Evolutionary conservation across 345 rosid genomes (phyloP).

Genomic region (Murraya koenigii): DNA sequence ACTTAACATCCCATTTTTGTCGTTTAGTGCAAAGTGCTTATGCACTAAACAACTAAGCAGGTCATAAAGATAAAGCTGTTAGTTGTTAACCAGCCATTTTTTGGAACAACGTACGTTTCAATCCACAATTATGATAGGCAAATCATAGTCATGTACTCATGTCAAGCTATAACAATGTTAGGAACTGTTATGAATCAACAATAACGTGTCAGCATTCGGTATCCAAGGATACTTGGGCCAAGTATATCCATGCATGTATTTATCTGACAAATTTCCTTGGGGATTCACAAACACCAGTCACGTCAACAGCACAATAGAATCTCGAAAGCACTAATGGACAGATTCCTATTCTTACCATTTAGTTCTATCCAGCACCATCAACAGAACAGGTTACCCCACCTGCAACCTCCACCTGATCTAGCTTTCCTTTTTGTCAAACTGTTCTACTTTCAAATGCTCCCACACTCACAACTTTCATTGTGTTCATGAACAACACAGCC

Average conservation of each 20-base stretch:
- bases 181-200: neutral
- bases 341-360: neutral
- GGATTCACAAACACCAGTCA: neutral
- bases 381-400: neutral
- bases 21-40: neutral
- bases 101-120: neutral
- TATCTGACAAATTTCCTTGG: neutral
- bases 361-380: neutral
- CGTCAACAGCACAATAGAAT: neutral
- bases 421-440: neutral
- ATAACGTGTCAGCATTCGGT: neutral
- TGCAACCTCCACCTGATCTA: neutral
- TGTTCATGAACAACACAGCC: neutral
- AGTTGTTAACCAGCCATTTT: neutral
- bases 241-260: neutral
- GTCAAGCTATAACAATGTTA: neutral
- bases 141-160: neutral
- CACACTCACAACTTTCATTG: neutral
- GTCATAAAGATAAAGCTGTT: neutral
- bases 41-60: neutral
- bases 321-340: neutral
- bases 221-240: neutral
- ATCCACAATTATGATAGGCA: neutral
- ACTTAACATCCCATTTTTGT: neutral
- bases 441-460: neutral